Evolutionary conservation across 1,284 basidiomycete species (phyloP), one percentile per base, ranked within the genome.

Genomic region (Fomitopsis palustris): DNA sequence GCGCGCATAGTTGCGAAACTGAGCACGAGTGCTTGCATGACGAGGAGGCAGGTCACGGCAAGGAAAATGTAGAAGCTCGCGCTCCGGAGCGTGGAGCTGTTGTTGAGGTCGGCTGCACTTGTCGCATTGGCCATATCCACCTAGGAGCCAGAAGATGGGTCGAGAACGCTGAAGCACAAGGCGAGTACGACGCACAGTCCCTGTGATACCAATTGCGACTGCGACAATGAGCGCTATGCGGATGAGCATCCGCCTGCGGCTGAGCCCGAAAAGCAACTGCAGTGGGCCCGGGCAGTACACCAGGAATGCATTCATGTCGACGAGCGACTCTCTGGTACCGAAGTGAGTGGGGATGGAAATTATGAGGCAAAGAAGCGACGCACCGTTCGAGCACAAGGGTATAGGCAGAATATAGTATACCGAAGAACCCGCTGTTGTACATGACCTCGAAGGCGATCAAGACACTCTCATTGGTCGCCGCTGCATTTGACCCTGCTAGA

Each of bases 11-110:
- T 49, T 31, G 64, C 65, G 9, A 45, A 31, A 16, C 49, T 64
- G 9, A 81, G 67, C 19, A 70, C 38, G 8, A 76, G 12, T 0
- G 79, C 78, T 58, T 78, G 74, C 53, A 75, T 61, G 12, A 70
- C 75, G 52, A 80, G 70, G 2, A 81, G 64, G 29, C 74, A 61
- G 38, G 75, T 76, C 21, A 83, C 71, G 21, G 71, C 69, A 27
- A 83, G 70, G 72, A 82, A 82, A n/a, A 83, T 72, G 53, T 74
- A 70, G 14, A 73, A 69, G 67, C 80, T 70, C 41, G 64, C 71
- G 61, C 70, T 69, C 56, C 74, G 75, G 14, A 80, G 62, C 0
- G 56, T 67, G 16, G 64, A 53, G 19, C 73, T 72, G 0, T 60
- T 60, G 49, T 55, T 60, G 25, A 53, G 19, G 27, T 56, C 52